phyloP scores from a whole-genome alignment of 1,284 basidiomycete species.

The Malassezia restricta region DNA sequence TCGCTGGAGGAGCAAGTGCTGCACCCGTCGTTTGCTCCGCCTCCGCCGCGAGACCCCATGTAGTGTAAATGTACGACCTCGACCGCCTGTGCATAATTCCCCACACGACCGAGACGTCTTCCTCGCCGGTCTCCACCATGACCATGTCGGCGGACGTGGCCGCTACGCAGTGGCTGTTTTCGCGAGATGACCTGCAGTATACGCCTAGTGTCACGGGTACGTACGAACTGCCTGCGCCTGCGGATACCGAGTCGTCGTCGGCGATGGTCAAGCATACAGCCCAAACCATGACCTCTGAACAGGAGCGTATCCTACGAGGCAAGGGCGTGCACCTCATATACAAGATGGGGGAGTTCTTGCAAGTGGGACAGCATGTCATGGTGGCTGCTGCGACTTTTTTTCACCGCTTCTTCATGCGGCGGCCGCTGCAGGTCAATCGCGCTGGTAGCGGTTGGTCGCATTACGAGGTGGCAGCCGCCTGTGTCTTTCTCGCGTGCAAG shows the following conservation, averaged over 20 bases:
- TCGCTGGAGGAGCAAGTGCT: constrained; percentile 65
- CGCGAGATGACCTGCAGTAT: constrained; percentile 4
- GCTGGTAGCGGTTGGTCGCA: constrained; percentile 53
- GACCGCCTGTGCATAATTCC: not conserved
- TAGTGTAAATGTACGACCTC: not conserved
- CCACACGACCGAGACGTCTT: not conserved
- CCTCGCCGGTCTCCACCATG: not conserved
- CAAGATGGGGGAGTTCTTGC: constrained; percentile 35
- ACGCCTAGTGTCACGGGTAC: constrained; percentile 12
- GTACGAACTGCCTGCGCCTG: not conserved
- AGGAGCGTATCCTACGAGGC: constrained; percentile 29
- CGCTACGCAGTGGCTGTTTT: constrained; percentile 13
- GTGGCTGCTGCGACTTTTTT: constrained; percentile 66
- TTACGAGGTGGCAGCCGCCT: constrained; percentile 66
- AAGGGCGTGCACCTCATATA: constrained; percentile 35
- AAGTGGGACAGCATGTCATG: constrained; percentile 34
- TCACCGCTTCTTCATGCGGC: constrained; percentile 88
- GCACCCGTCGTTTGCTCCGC: constrained; percentile 14
- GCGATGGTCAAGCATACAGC: not conserved
- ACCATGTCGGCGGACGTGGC: not conserved
- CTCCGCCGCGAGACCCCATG: constrained; percentile 4
- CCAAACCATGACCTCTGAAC: constrained; percentile 13
- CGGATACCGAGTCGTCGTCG: not conserved
- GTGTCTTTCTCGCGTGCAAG: constrained; percentile 81
- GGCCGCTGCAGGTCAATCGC: constrained; percentile 53